A percentile compares a stretch with the other conserved stretches of the same genome.
These are phyloP conservation scores for Aureobasidium sp. DNA, from an alignment of 2,329 filamentous ascomycete species.

Conservation along the genomic window DNA sequence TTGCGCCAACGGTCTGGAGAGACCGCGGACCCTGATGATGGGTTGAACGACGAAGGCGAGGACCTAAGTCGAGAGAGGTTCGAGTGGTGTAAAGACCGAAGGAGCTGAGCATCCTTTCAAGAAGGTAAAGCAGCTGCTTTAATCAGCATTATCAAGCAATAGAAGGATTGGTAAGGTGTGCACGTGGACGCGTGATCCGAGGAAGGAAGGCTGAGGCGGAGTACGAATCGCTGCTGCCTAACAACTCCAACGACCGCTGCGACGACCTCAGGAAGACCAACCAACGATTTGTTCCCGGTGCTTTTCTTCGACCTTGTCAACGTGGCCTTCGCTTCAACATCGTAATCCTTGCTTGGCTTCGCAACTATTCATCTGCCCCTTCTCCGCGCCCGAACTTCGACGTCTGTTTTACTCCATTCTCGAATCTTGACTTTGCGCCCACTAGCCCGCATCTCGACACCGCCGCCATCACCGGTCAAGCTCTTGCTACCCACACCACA, in stretches of 20 bases:
- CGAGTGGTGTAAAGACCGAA: background rate
- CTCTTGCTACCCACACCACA: background rate
- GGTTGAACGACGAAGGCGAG: background rate
- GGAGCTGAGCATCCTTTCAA: background rate
- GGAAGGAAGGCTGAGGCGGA: constrained; percentile 3
- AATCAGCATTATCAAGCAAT: background rate
- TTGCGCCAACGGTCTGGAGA: constrained; percentile 1
- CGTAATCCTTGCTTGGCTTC: constrained; percentile 6
- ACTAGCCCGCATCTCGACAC: constrained; percentile 9
- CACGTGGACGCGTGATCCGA: constrained; percentile 6
- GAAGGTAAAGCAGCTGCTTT: background rate
- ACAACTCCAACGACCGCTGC: background rate
- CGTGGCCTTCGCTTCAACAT: constrained; percentile 7
- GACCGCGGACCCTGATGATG: constrained; percentile 2
- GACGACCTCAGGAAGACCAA: constrained; percentile 1
- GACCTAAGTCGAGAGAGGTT: background rate
- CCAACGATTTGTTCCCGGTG: background rate
- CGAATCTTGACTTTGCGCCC: background rate
- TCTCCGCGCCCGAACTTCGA: background rate
- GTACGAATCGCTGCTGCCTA: constrained; percentile 8
- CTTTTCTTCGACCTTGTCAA: constrained; percentile 2
- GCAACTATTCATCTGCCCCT: constrained; percentile 4
- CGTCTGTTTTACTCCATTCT: constrained; percentile 3
- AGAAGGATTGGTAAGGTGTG: background rate
- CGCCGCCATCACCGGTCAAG: constrained; percentile 6